Evolutionary conservation across 2,329 filamentous ascomycete species (phyloP), one percentile per base, ranked within the genome.

Genomic region (Exophiala xenobiotica): DNA sequence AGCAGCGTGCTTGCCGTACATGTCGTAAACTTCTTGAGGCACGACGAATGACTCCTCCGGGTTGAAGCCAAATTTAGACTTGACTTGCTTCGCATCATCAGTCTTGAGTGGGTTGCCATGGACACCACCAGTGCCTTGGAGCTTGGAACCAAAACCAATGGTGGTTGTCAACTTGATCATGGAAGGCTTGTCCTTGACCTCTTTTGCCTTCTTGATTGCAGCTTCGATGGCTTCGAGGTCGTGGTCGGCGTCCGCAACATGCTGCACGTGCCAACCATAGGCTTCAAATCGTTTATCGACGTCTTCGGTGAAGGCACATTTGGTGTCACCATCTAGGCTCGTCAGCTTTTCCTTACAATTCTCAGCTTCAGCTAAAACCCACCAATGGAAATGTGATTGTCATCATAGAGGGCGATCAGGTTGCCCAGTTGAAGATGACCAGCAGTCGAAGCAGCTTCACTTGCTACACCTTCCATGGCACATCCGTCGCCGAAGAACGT

Each of bases 381-480:
- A 85, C 82, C 82, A 65, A 85, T 85, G 62, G 82, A 95, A 70
- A 99, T 97, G 74, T 96, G 88, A 83, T 99, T 99, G 81, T 99
- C 93, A 70, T 99, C 93, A 75, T 92, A 99, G 75, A 99, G 82
- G 74, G 83, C 85, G 75, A 97, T 97, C 68, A 99, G 80, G 82
- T 97, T 99, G 70, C 92, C 93, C 61, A 99, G 85, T 82, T 97
- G 88, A 74, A 97, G 82, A 79, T 99, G 93, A 69, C 93, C 93
- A 64, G 93, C 93, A 64, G 90, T 81, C 56, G 90, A 96, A 64
- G 81, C 89, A 67, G 93, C 92, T 80, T 99, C 93, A 69, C 83
- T 83, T 63, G 93, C 90, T 78, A 99, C 82, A 81, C 93, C 93
- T 81, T 99, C 93, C 91, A 95, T 95, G 76, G 95, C 83, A 77